Percentiles rank a stretch among this genome's conserved stretches.
Conservation (phyloP, 202 grass and related monocot species). For the Schoenoplectus triqueter region DNA sequence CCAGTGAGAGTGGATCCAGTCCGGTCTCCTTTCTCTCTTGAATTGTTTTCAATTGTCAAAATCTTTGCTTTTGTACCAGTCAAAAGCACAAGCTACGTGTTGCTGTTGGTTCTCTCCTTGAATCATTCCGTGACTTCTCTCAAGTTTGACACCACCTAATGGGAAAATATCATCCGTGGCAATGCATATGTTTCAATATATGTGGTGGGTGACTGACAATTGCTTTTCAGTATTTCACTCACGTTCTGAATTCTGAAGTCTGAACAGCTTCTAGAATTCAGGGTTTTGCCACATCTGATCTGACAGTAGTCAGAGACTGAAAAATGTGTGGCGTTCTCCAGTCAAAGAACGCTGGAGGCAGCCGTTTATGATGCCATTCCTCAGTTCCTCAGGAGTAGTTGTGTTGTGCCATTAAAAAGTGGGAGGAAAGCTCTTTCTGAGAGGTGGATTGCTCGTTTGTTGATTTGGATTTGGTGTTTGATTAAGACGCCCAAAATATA, state of each 20-base stretch:
- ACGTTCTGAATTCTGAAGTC: too few relatives aligned
- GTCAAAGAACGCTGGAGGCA: not conserved
- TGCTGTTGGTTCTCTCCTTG: slow-evolving; percentile 10
- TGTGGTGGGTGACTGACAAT: not conserved
- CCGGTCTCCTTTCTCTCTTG: not conserved
- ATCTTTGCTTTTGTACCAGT: not conserved
- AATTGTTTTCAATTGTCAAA: not conserved
- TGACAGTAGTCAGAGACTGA: not conserved
- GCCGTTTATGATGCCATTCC: not conserved
- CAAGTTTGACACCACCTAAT: too few relatives aligned
- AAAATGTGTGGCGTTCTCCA: not conserved
- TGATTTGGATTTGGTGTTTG: slow-evolving; percentile 32
- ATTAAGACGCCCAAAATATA: slow-evolving; percentile 16
- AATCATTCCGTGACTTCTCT: slow-evolving; percentile 32
- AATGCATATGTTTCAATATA: not conserved
- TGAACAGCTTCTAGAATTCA: not conserved
- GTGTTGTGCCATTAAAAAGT: not conserved
- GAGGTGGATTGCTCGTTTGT: slow-evolving; percentile 23
- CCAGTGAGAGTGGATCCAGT: slow-evolving; percentile 11
- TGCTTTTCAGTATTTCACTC: too few relatives aligned
- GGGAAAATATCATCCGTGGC: not conserved
- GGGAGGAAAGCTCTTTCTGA: slow-evolving; percentile 3
- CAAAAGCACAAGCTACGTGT: slow-evolving; percentile 15
- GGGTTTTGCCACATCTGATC: not conserved
- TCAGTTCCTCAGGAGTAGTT: not conserved